Percentiles rank a stretch among this genome's conserved stretches.
phyloP scores from a whole-genome alignment of 2,329 filamentous ascomycete genomes.

The Cryphonectria naterciae region DNA sequence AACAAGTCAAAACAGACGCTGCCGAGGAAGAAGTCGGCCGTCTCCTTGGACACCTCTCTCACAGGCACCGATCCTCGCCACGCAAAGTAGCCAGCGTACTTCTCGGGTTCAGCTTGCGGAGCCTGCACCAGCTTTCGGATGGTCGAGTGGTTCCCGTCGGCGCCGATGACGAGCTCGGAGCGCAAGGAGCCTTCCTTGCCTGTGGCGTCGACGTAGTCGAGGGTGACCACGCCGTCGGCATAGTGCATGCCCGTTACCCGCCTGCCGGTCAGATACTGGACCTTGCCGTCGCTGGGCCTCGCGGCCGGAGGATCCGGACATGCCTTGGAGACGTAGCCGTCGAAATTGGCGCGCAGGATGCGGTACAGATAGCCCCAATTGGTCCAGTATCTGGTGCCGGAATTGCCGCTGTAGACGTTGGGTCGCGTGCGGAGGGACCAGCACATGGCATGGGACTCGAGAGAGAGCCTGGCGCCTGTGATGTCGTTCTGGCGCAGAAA shows the following conservation, averaged over 20 bases:
- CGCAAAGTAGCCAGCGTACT: slow-evolving; percentile 37
- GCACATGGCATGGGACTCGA: slow-evolving; percentile 21
- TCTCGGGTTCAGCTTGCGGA: slow-evolving; percentile 20
- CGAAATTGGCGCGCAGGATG: slow-evolving; percentile 45
- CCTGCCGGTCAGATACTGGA: slow-evolving; percentile 33
- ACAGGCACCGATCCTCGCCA: slow-evolving; percentile 37
- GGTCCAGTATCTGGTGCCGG: slow-evolving; percentile 40
- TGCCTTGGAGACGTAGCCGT: slow-evolving; percentile 37
- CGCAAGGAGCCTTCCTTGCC: slow-evolving; percentile 35
- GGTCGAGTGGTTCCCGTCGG: slow-evolving; percentile 40
- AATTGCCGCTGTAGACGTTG: slow-evolving; percentile 23
- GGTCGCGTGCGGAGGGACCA: slow-evolving; percentile 29
- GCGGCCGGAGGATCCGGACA: slow-evolving; percentile 32
- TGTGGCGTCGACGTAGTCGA: slow-evolving; percentile 34
- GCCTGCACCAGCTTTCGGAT: slow-evolving; percentile 35
- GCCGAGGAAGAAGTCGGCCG: slow-evolving; percentile 31
- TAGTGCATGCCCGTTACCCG: slow-evolving; percentile 31
- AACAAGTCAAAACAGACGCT: slow-evolving; percentile 27
- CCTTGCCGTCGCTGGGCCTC: slow-evolving; percentile 30
- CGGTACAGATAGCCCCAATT: slow-evolving; percentile 47
- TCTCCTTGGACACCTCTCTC: slow-evolving; percentile 30
- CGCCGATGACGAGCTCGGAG: slow-evolving; percentile 41
- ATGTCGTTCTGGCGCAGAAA: slow-evolving; percentile 42
- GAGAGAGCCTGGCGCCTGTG: slow-evolving; percentile 32
- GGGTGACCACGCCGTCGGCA: slow-evolving; percentile 26